Evolutionary conservation across 2,329 filamentous ascomycete species (phyloP).

Genomic region (Colletotrichum brevisporum): DNA sequence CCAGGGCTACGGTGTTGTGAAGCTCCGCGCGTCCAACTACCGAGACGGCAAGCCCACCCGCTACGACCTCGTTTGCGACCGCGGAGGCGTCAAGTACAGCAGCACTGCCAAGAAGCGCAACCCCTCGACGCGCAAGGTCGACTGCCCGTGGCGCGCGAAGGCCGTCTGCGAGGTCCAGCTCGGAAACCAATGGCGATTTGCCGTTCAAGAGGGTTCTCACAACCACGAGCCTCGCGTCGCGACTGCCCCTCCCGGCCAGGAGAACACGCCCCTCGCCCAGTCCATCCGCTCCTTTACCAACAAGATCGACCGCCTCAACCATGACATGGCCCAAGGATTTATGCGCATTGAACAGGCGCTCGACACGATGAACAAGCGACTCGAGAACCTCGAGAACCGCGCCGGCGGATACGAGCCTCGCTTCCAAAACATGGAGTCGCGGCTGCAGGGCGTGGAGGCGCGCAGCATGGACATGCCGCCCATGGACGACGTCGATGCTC

Average conservation of each 20-base stretch:
- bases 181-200: slow-evolving; percentile 75
- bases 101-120: slow-evolving; percentile 76
- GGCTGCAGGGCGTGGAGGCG: slow-evolving; percentile 57
- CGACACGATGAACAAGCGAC: slow-evolving; percentile 67
- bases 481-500: slow-evolving; percentile 61
- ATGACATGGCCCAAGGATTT: slow-evolving; percentile 69
- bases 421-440: slow-evolving; percentile 59
- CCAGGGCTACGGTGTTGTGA: slow-evolving; percentile 74
- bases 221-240: slow-evolving; percentile 73
- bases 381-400: slow-evolving; percentile 66
- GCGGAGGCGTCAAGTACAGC: slow-evolving; percentile 75
- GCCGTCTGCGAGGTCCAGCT: slow-evolving; percentile 75
- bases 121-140: slow-evolving; percentile 74
- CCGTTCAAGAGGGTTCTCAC: slow-evolving; percentile 71
- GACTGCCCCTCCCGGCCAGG: slow-evolving; percentile 67
- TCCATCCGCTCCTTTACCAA: slow-evolving; percentile 71
- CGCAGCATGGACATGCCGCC: slow-evolving; percentile 47
- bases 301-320: slow-evolving; percentile 71
- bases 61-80: slow-evolving; percentile 74
- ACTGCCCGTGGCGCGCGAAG: slow-evolving; percentile 75
- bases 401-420: slow-evolving; percentile 59
- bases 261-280: slow-evolving; percentile 70
- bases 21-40: slow-evolving; percentile 74
- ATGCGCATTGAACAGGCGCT: slow-evolving; percentile 64
- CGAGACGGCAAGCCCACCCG: slow-evolving; percentile 74